These are phyloP conservation scores for Rhododendron henanense DNA, from an alignment of 148 eudicot genomes.

Conservation along the genomic window DNA sequence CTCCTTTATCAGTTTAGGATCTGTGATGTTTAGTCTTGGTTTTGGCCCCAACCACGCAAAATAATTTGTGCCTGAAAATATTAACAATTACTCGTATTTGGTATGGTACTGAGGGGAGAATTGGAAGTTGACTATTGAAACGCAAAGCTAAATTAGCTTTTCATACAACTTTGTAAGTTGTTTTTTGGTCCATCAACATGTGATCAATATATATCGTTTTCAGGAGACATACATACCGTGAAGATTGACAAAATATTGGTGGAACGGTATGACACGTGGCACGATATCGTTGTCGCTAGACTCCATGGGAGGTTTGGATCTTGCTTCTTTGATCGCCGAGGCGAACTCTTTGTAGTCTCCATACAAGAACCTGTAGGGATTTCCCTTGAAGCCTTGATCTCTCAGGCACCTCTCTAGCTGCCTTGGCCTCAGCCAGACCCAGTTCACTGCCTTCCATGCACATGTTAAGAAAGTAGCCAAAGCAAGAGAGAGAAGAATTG, in stretches of 20 bases:
- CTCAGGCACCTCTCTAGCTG: conserved; percentile 24
- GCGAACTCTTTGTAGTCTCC: conserved; percentile 30
- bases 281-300: background rate
- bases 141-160: too few species aligned
- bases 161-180: too few species aligned
- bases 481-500: background rate
- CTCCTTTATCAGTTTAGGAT: conserved; percentile 30
- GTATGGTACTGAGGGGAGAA: too few species aligned
- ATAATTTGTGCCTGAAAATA: conserved; percentile 15
- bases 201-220: too few species aligned
- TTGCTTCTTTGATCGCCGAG: background rate
- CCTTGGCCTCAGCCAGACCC: conserved; percentile 29
- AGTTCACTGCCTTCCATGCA: conserved; percentile 12
- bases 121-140: too few species aligned
- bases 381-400: conserved; percentile 30
- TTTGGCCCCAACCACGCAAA: conserved; percentile 31
- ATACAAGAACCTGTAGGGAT: conserved; percentile 21
- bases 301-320: background rate
- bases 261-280: background rate
- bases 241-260: background rate
- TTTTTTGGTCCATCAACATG: too few species aligned
- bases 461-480: background rate
- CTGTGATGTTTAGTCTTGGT: conserved; percentile 21
- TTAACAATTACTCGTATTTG: background rate
- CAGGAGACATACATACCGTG: background rate